Percentiles rank a stretch among this genome's conserved stretches.
Evolutionary conservation across 2,329 filamentous ascomycete genomes (phyloP).

Genomic region (Curvularia spicifera): DNA sequence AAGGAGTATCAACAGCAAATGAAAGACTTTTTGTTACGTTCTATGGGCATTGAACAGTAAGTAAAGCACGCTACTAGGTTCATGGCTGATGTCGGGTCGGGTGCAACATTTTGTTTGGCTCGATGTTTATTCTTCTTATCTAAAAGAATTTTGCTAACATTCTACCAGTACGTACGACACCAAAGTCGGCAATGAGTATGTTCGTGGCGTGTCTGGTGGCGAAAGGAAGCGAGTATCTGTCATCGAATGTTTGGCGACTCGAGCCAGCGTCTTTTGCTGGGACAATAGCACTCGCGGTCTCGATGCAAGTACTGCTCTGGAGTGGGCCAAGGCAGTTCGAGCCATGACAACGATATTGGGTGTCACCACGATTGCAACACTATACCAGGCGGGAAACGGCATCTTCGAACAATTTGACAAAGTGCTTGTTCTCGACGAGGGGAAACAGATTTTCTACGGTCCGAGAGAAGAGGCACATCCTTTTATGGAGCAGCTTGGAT

Average conservation of each 20-base stretch:
- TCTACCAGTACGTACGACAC: constrained; percentile 60
- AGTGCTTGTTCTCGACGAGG: constrained; percentile 74
- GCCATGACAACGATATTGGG: constrained; percentile 57
- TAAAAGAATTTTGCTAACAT: neutral
- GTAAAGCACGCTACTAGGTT: neutral
- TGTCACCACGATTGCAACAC: constrained; percentile 61
- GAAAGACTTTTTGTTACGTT: constrained; percentile 60
- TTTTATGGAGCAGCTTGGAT: constrained; percentile 74
- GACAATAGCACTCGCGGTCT: constrained; percentile 52
- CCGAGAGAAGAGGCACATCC: constrained; percentile 61
- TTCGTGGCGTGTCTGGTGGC: constrained; percentile 71
- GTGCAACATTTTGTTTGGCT: neutral
- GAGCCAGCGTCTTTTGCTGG: constrained; percentile 62
- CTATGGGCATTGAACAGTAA: constrained; percentile 50
- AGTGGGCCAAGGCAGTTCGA: constrained; percentile 62
- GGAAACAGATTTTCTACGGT: constrained; percentile 76
- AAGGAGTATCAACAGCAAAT: constrained; percentile 56
- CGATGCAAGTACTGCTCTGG: constrained; percentile 51
- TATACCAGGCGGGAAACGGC: constrained; percentile 59
- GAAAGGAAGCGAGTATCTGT: constrained; percentile 74
- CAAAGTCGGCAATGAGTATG: constrained; percentile 70
- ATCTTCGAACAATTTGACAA: constrained; percentile 73
- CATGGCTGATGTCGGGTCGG: neutral
- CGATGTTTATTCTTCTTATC: neutral
- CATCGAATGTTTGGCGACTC: constrained; percentile 65